phyloP scores from a whole-genome alignment of 108 stramenopile species.

The Skeletonema menzelii region DNA sequence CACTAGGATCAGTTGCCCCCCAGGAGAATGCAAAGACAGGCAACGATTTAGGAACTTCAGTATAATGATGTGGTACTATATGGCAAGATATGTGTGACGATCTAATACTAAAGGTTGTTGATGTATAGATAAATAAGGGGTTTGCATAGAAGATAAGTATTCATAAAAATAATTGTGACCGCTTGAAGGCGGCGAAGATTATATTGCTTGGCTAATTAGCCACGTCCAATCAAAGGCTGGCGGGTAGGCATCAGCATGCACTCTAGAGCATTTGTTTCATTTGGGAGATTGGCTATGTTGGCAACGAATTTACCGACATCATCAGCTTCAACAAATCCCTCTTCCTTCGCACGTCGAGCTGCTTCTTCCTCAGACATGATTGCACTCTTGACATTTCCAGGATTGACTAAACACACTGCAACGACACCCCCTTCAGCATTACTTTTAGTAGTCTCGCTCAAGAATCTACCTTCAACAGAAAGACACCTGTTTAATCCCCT shows the following conservation, averaged over 20 bases:
- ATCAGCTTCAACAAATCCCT: constrained; percentile 48
- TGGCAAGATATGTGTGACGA: not conserved
- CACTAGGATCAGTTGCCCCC: not conserved
- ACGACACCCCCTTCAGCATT: constrained; percentile 24
- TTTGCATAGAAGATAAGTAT: not conserved
- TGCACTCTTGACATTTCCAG: constrained; percentile 45
- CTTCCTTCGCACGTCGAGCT: constrained; percentile 30
- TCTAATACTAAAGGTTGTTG: not conserved
- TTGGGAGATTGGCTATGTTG: constrained; percentile 40
- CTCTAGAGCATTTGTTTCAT: constrained; percentile 43
- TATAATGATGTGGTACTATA: not conserved
- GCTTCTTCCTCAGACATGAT: constrained; percentile 43
- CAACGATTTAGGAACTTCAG: too few relatives aligned
- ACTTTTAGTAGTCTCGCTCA: constrained; percentile 28
- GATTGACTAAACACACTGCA: constrained; percentile 43
- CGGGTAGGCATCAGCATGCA: constrained; percentile 43
- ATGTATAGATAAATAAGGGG: not conserved
- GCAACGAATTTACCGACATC: constrained; percentile 38
- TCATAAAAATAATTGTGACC: not conserved
- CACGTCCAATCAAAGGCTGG: constrained; percentile 46
- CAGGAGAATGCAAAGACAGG: not conserved
- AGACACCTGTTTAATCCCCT: constrained; percentile 33
- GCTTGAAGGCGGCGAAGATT: not conserved
- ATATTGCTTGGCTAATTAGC: constrained; percentile 14
- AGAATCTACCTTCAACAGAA: constrained; percentile 28